Percentiles rank a stretch among this genome's conserved stretches.
Conservation (phyloP, 257 asterid genomes). For the Buddleja alternifolia region DNA sequence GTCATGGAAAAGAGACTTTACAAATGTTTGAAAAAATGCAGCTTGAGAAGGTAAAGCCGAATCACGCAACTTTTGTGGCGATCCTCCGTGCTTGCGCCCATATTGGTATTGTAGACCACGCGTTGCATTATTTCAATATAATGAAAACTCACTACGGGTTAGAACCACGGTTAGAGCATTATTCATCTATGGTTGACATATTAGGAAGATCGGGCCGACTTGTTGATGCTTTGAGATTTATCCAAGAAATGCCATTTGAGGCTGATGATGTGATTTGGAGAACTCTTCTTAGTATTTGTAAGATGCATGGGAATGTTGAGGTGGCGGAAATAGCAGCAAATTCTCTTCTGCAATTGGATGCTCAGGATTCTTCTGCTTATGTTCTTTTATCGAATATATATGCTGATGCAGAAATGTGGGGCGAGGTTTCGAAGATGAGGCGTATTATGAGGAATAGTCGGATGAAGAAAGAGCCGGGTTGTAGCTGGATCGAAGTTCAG, state of each 20-base stretch:
- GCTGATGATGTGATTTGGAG: constrained; percentile 91
- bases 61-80: constrained; percentile 85
- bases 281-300: constrained; percentile 81
- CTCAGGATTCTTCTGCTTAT: constrained; percentile 77
- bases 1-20: constrained; percentile 72
- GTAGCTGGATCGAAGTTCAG: constrained; percentile 90
- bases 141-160: constrained; percentile 60
- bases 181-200: constrained; percentile 85
- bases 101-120: constrained; percentile 70
- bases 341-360: constrained; percentile 63
- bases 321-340: constrained; percentile 83
- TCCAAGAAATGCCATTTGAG: constrained; percentile 77
- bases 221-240: constrained; percentile 66
- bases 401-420: constrained; percentile 90
- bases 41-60: constrained; percentile 53
- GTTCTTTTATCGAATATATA: constrained; percentile 76
- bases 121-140: constrained; percentile 57
- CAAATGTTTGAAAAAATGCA: constrained; percentile 62
- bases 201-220: constrained; percentile 71
- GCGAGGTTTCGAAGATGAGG: constrained; percentile 70
- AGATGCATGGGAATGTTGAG: constrained; percentile 73
- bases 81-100: constrained; percentile 94
- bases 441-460: constrained; percentile 62
- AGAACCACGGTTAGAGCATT: constrained; percentile 81
- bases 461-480: constrained; percentile 84